Percentiles rank a stretch among this genome's conserved stretches.
These are phyloP conservation scores for Durio zibethinus DNA, from an alignment of 345 rosid genomes.

Conservation along the genomic window DNA sequence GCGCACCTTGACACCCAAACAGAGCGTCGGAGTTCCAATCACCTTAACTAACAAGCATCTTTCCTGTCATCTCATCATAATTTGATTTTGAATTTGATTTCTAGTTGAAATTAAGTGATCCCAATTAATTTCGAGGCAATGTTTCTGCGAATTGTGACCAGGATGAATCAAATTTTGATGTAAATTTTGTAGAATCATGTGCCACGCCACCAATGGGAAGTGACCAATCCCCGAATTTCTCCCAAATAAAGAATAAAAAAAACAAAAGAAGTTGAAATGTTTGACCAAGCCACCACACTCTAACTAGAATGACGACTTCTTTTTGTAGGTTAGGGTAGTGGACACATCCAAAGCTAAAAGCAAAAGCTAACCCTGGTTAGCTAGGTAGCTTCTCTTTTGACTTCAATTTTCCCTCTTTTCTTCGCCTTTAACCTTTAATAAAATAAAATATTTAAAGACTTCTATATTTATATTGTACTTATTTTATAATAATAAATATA, in stretches of 20 bases:
- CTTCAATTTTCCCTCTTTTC: neutral
- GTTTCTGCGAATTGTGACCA: neutral
- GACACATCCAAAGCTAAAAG: constrained; percentile 5
- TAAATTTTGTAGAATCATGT: neutral
- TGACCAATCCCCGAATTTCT: neutral
- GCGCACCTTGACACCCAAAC: neutral
- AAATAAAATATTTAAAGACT: neutral
- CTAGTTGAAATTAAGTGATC: neutral
- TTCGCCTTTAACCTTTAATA: neutral
- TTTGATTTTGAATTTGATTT: neutral
- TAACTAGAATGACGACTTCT: neutral
- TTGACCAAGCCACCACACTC: neutral
- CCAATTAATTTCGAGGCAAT: neutral
- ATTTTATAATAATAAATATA: no score
- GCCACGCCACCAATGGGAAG: neutral
- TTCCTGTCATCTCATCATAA: neutral
- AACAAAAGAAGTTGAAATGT: neutral
- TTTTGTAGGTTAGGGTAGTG: constrained; percentile 17
- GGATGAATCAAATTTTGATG: neutral
- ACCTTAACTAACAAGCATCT: neutral
- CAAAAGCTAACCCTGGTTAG: constrained; percentile 4
- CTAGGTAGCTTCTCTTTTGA: constrained; percentile 8
- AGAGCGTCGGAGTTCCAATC: neutral
- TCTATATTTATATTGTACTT: no score
- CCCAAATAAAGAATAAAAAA: neutral